These are phyloP conservation scores for Aristolochia contorta DNA, from an alignment of 164 flowering plant species.

Conservation along the genomic window DNA sequence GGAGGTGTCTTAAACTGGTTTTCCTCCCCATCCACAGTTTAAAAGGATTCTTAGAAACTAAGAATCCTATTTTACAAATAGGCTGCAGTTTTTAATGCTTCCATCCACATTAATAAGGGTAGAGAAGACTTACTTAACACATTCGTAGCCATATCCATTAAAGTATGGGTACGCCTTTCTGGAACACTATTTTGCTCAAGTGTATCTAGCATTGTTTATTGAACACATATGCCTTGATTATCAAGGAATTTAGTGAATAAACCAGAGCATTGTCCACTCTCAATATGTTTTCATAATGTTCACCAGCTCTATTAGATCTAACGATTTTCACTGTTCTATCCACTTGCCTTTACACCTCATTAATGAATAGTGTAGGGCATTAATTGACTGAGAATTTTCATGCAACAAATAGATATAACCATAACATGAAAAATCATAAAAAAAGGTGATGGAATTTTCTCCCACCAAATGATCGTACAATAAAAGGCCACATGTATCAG, in stretches of 20 bases:
- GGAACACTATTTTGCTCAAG: not conserved
- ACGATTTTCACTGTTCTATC: slow-evolving; percentile 1
- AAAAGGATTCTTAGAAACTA: not conserved
- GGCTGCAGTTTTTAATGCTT: too few species aligned
- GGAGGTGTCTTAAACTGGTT: not conserved
- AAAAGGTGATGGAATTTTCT: not conserved
- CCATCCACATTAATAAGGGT: not conserved
- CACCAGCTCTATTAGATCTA: slow-evolving; percentile 1
- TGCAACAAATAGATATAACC: too few species aligned
- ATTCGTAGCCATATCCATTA: slow-evolving; percentile 1
- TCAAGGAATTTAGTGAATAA: slow-evolving; percentile 1
- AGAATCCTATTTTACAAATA: not conserved
- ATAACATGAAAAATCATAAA: too few species aligned
- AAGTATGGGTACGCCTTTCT: not conserved
- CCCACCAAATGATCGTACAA: not conserved
- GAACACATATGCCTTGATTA: not conserved
- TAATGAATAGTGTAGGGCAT: too few species aligned
- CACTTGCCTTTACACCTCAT: not conserved
- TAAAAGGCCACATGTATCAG: too few species aligned
- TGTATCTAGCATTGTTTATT: not conserved
- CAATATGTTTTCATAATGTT: too few species aligned
- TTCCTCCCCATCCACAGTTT: too few species aligned
- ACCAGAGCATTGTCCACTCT: not conserved
- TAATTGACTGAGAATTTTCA: not conserved
- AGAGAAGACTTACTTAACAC: not conserved